Evolutionary conservation across 1,284 basidiomycete genomes (phyloP).

Genomic region (Cryptococcus maquisensis): DNA sequence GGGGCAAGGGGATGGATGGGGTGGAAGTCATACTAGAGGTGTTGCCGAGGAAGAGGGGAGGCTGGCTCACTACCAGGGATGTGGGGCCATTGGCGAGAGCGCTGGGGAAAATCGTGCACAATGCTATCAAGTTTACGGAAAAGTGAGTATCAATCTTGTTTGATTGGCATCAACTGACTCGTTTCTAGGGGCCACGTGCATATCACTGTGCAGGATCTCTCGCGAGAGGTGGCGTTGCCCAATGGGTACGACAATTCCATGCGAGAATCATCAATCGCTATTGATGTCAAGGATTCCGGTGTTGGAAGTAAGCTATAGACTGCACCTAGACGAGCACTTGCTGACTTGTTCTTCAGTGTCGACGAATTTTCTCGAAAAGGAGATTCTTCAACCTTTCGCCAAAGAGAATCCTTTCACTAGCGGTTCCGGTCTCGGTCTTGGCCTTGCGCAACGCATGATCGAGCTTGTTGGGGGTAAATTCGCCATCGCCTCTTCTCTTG

Average conservation of each 20-base stretch:
- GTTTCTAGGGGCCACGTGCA: slow-evolving; percentile 27
- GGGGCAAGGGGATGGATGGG: slow-evolving; percentile 22
- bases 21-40: slow-evolving; percentile 42
- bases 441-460: slow-evolving; percentile 44
- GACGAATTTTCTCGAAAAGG: slow-evolving; percentile 34
- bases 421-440: slow-evolving; percentile 39
- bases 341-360: slow-evolving; percentile 29
- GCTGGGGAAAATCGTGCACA: slow-evolving; percentile 31
- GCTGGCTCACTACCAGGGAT: slow-evolving; percentile 26
- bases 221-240: slow-evolving; percentile 27
- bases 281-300: slow-evolving; percentile 39
- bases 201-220: slow-evolving; percentile 34
- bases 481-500: slow-evolving; percentile 40
- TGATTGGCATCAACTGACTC: not conserved
- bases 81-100: slow-evolving; percentile 26
- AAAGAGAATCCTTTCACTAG: slow-evolving; percentile 43
- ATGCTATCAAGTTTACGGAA: slow-evolving; percentile 37
- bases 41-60: slow-evolving; percentile 29
- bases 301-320: slow-evolving; percentile 28
- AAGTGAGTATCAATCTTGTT: slow-evolving; percentile 4
- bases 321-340: not conserved
- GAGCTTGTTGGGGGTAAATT: slow-evolving; percentile 45
- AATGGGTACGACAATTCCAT: slow-evolving; percentile 34
- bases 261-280: slow-evolving; percentile 23
- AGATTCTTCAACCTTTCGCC: slow-evolving; percentile 37